phyloP scores from a whole-genome alignment of 2,329 filamentous ascomycete species.

The Elsinoe arachidis region DNA sequence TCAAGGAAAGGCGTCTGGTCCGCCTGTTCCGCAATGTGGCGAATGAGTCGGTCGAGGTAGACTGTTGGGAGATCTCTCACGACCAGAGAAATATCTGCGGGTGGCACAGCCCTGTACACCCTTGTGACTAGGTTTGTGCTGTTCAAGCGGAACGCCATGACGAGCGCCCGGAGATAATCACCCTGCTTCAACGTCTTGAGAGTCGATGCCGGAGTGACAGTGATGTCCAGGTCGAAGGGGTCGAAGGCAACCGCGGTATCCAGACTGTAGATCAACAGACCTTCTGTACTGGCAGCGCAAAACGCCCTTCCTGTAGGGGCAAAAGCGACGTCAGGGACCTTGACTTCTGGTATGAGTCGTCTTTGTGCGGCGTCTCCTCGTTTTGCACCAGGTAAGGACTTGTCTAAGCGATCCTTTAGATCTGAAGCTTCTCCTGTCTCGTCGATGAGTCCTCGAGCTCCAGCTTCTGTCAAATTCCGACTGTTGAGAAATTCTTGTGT shows the following conservation, averaged over 20 bases:
- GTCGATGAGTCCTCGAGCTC: slow-evolving; percentile 75
- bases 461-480: slow-evolving; percentile 81
- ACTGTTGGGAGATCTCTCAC: slow-evolving; percentile 72
- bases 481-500: slow-evolving; percentile 97
- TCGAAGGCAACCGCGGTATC: slow-evolving; percentile 82
- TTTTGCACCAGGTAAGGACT: slow-evolving; percentile 72
- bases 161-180: slow-evolving; percentile 82
- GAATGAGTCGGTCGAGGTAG: slow-evolving; percentile 75
- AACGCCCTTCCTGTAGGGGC: slow-evolving; percentile 83
- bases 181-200: slow-evolving; percentile 62
- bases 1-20: slow-evolving; percentile 90
- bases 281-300: slow-evolving; percentile 91
- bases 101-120: slow-evolving; percentile 77
- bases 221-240: slow-evolving; percentile 90
- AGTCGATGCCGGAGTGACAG: slow-evolving; percentile 71
- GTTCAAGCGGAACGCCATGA: slow-evolving; percentile 97
- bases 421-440: slow-evolving; percentile 83
- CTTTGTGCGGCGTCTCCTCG: slow-evolving; percentile 77
- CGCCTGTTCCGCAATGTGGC: slow-evolving; percentile 78
- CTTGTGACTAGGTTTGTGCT: slow-evolving; percentile 70
- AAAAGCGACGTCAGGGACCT: slow-evolving; percentile 77
- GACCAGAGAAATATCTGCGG: slow-evolving; percentile 64
- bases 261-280: slow-evolving; percentile 84
- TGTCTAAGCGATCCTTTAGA: slow-evolving; percentile 73
- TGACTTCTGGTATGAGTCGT: slow-evolving; percentile 69